Conservation (phyloP, 352 stramenopile species). For the Phytophthora sojae region DNA sequence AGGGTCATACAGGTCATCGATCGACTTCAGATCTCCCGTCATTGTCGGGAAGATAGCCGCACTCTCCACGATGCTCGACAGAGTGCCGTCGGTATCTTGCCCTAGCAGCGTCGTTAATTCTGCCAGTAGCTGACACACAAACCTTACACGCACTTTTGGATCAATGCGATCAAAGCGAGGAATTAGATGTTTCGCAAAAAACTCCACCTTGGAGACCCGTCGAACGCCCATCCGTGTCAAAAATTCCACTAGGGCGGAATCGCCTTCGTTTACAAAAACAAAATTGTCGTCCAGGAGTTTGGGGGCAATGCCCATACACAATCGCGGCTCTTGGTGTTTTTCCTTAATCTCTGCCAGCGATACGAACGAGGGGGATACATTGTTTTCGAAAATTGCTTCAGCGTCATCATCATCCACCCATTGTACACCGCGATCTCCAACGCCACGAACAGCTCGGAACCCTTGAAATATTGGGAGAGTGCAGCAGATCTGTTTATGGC, state of each 20-base stretch:
- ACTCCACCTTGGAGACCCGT: slow-evolving; percentile 54
- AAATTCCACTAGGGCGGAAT: slow-evolving; percentile 40
- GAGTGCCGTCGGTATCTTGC: slow-evolving; percentile 49
- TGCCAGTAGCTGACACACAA: slow-evolving; percentile 53
- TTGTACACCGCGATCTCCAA: slow-evolving; percentile 29
- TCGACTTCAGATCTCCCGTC: slow-evolving; percentile 58
- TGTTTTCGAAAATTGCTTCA: slow-evolving; percentile 15
- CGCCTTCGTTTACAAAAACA: slow-evolving; percentile 54
- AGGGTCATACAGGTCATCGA: slow-evolving; percentile 75
- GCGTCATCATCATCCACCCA: slow-evolving; percentile 31
- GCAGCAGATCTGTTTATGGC: slow-evolving; percentile 44
- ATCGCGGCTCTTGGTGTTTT: slow-evolving; percentile 23
- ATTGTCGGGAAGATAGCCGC: slow-evolving; percentile 70
- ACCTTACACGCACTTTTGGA: slow-evolving; percentile 41
- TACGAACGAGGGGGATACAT: slow-evolving; percentile 37
- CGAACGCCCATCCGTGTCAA: slow-evolving; percentile 42
- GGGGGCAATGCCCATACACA: slow-evolving; percentile 53
- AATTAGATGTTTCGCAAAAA: slow-evolving; percentile 61
- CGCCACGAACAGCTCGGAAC: slow-evolving; percentile 18
- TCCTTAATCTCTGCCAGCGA: slow-evolving; percentile 33
- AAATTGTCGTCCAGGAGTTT: slow-evolving; percentile 64
- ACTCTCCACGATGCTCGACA: slow-evolving; percentile 53
- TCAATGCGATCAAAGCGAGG: slow-evolving; percentile 50
- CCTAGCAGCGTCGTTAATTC: slow-evolving; percentile 50
- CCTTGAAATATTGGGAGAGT: slow-evolving; percentile 67